phyloP scores from a whole-genome alignment of 768 basidiomycete genomes.

The Russula virescens region DNA sequence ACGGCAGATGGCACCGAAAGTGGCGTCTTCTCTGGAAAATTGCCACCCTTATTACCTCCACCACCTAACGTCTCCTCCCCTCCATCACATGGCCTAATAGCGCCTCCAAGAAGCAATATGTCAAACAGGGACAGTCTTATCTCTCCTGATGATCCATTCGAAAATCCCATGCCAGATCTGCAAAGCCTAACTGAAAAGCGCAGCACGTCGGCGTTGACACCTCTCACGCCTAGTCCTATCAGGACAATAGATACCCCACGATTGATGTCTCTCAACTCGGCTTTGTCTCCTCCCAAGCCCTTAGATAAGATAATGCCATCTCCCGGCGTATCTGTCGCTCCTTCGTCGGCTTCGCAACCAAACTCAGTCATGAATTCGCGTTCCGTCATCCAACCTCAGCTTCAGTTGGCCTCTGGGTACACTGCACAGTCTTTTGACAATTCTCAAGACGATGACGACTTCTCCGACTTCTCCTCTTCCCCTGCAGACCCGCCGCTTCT shows the following conservation, averaged over 20 bases:
- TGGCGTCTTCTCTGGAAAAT: slow-evolving; percentile 30
- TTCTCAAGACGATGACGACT: slow-evolving; percentile 38
- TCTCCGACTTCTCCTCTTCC: slow-evolving; percentile 44
- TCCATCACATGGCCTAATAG: neutral
- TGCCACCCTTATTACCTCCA: slow-evolving; percentile 18
- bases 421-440: neutral
- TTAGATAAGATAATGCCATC: slow-evolving; percentile 1
- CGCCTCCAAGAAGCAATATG: neutral
- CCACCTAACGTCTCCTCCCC: neutral
- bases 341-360: slow-evolving; percentile 17
- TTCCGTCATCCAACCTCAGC: neutral
- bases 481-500: slow-evolving; percentile 24
- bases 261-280: neutral
- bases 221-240: neutral
- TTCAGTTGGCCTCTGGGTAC: neutral
- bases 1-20: slow-evolving; percentile 34
- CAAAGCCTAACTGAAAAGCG: neutral
- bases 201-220: neutral
- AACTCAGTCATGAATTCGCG: neutral
- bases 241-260: neutral
- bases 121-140: neutral
- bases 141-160: neutral
- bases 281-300: neutral
- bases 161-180: neutral
- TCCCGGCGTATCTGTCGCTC: slow-evolving; percentile 19